These are phyloP conservation scores for Acanthamoeba lugdunensis DNA, from an alignment of 208 protist species.

Conservation along the genomic window DNA sequence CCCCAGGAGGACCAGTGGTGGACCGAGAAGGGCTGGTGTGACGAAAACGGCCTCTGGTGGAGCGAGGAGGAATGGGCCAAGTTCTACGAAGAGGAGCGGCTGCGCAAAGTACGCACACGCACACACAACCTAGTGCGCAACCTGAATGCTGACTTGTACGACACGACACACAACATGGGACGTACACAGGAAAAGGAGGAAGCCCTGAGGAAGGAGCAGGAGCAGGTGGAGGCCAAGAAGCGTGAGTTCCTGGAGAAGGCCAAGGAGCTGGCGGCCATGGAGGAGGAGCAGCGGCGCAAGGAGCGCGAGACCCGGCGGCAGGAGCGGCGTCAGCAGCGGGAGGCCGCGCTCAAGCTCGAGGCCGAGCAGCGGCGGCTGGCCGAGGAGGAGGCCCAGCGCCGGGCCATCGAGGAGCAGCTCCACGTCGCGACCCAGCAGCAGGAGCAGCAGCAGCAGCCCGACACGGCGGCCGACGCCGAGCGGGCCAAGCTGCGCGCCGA, in stretches of 20 bases:
- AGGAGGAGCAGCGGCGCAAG: conserved; percentile 46
- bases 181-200: conserved; percentile 1
- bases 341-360: conserved; percentile 11
- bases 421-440: background rate
- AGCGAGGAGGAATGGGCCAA: conserved; percentile 29
- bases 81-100: conserved; percentile 19
- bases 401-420: background rate
- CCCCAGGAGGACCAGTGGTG: background rate
- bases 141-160: background rate
- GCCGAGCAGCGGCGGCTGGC: background rate
- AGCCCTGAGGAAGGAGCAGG: conserved; percentile 28
- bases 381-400: background rate
- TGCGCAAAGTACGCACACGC: background rate
- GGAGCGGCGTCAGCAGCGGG: conserved; percentile 16
- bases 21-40: background rate
- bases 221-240: conserved; percentile 31
- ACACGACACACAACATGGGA: background rate
- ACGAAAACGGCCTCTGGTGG: conserved; percentile 39
- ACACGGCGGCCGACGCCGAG: background rate
- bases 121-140: background rate
- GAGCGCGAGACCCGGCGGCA: conserved; percentile 20
- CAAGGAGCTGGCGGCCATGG: conserved; percentile 19
- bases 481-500: background rate
- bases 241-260: conserved; percentile 24
- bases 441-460: background rate